Evolutionary conservation across 2,329 filamentous ascomycete species (phyloP), one percentile per base, ranked within the genome.

Genomic region (Aspergillus sp.): DNA sequence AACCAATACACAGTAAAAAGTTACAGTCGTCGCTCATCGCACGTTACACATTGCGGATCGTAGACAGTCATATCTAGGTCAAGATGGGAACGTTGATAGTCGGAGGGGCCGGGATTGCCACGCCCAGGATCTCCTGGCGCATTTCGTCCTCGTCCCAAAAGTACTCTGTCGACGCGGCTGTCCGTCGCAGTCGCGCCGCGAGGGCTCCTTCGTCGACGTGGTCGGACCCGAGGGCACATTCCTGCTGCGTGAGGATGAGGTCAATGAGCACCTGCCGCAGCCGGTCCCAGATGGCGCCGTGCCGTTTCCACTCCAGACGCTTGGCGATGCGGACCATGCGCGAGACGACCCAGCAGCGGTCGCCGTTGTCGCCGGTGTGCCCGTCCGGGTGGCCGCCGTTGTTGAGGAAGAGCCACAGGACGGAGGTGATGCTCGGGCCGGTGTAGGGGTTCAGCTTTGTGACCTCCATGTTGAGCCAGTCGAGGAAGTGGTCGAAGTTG

Each of bases 321-420:
- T 69, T 69, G 23, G 62, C 62, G 14, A 68, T 58, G 21, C 66
- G 63, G 31, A 69, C 47, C 64, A 69, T 65, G 36, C 65, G 62
- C 5, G 66, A 68, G 14, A 68, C 66, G 16, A 65, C 52, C 66
- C 66, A 69, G 53, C 62, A 68, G 51, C 66, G 50, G 45, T 65
- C 64, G 10, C 65, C 63, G 17, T 58, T 52, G 38, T 66, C 60
- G n/a, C 58, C 40, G 7, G 54, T 34, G 16, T 65, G 52, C 5
- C 48, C 56, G 14, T 41, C 44, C 7, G 63, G 56, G 45, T 62
- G 67, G 14, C 66, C 66, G 23, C 65, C 65, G 32, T 65, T 64
- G 25, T 60, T 60, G 19, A 68, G 54, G 34, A 69, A 67, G 16
- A 69, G 54, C 66, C 66, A 69, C 1, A 69, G 57, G 5, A 69